Conservation (phyloP, 2,329 filamentous ascomycete genomes). For the Tolypocladium capitatum region DNA sequence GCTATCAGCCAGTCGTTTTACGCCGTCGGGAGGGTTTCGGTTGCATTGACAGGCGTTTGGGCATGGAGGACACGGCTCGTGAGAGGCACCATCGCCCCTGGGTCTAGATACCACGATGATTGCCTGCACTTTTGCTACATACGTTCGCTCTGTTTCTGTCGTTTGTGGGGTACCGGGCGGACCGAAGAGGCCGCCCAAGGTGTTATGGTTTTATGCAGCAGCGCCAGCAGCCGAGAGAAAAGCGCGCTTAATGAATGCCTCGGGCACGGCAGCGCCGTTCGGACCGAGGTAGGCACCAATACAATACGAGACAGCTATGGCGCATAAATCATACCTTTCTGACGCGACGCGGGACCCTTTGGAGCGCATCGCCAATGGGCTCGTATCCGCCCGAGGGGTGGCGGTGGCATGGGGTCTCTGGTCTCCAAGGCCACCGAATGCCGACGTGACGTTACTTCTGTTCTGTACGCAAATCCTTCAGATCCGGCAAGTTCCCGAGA, state of each 20-base stretch:
- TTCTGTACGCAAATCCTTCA: background rate
- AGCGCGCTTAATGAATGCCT: slow-evolving; percentile 12
- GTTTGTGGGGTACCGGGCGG: background rate
- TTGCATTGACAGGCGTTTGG: slow-evolving; percentile 9
- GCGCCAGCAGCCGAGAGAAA: slow-evolving; percentile 3
- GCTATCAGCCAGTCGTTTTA: slow-evolving; percentile 1
- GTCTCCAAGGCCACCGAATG: background rate
- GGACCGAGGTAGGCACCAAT: slow-evolving; percentile 1
- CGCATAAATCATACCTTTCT: background rate
- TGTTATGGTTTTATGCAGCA: background rate
- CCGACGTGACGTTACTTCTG: slow-evolving; percentile 1
- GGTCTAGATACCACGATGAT: slow-evolving; percentile 10
- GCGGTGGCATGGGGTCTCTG: background rate
- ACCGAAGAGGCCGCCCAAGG: background rate
- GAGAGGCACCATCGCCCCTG: slow-evolving; percentile 11
- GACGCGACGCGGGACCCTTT: background rate
- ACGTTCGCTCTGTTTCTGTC: slow-evolving; percentile 1
- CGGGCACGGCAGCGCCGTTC: slow-evolving; percentile 1
- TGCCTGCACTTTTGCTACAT: background rate
- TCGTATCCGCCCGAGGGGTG: background rate
- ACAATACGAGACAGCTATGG: background rate
- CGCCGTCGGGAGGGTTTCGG: background rate
- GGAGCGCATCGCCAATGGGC: background rate
- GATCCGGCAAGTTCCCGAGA: background rate
- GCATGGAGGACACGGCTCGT: slow-evolving; percentile 7